Evolutionary conservation across 148 eudicot species (phyloP).

Genomic region (Polygonum aviculare): DNA sequence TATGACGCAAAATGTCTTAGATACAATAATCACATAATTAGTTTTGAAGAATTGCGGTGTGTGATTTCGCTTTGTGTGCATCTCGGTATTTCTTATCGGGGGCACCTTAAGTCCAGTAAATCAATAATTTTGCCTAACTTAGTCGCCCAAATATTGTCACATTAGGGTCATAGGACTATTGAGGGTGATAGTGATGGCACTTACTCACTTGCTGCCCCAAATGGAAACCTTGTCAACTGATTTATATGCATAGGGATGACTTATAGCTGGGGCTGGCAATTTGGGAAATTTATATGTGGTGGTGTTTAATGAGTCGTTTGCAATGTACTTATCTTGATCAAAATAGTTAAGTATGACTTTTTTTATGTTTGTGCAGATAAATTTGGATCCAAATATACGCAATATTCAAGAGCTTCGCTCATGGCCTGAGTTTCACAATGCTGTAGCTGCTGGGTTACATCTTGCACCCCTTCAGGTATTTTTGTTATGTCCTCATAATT

Average conservation of each 20-base stretch:
- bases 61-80: background rate
- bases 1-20: background rate
- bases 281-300: background rate
- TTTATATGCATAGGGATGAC: background rate
- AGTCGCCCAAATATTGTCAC: background rate
- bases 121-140: background rate
- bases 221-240: background rate
- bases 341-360: background rate
- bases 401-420: constrained; percentile 85
- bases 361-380: constrained; percentile 45
- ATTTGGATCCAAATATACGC: constrained; percentile 74
- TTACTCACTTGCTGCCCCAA: background rate
- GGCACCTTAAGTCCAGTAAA: background rate
- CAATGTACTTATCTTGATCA: background rate
- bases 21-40: background rate
- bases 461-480: constrained; percentile 73
- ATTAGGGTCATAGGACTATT: background rate
- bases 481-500: background rate
- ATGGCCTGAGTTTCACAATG: constrained; percentile 99
- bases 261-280: background rate
- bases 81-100: background rate
- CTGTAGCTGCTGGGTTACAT: constrained; percentile 94
- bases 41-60: background rate
- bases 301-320: background rate
- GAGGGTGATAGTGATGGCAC: background rate